Conservation (phyloP, 208 protist species). For the Trypanosoma mega region DNA sequence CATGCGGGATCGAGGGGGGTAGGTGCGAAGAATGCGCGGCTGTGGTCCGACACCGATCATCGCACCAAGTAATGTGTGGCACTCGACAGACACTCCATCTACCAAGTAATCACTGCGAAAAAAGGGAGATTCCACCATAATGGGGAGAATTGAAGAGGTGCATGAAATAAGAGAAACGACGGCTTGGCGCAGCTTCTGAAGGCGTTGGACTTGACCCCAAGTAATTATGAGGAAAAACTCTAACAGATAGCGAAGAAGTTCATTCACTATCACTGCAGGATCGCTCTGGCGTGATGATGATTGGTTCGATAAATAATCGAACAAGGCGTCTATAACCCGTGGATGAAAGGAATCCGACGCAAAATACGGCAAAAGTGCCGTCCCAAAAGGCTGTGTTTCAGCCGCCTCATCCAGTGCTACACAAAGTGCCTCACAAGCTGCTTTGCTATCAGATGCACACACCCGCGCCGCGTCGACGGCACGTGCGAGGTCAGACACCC, state of each 20-base stretch:
- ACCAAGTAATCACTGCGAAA: slow-evolving; percentile 48
- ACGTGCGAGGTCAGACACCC: too few relatives aligned
- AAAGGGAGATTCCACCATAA: slow-evolving; percentile 52
- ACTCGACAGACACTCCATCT: slow-evolving; percentile 66
- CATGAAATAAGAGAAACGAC: slow-evolving; percentile 53
- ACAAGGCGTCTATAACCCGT: slow-evolving; percentile 56
- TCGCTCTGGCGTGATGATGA: slow-evolving; percentile 30
- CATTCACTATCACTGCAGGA: slow-evolving; percentile 56
- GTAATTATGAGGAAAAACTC: slow-evolving; percentile 44
- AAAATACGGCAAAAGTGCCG: slow-evolving; percentile 76
- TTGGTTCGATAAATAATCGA: slow-evolving; percentile 52
- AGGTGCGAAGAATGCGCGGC: slow-evolving; percentile 22
- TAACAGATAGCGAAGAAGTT: slow-evolving; percentile 61
- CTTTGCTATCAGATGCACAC: too few relatives aligned
- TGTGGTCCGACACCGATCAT: slow-evolving; percentile 62
- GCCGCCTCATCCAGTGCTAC: slow-evolving; percentile 6
- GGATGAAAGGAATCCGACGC: slow-evolving; percentile 57
- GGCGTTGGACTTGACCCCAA: slow-evolving; percentile 43
- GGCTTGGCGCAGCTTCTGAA: slow-evolving; percentile 45
- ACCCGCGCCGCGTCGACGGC: too few relatives aligned
- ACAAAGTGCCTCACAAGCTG: slow-evolving; percentile 32
- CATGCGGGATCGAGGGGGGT: slow-evolving; percentile 6
- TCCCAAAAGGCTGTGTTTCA: slow-evolving; percentile 31
- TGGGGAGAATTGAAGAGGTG: slow-evolving; percentile 24
- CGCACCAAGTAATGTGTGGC: slow-evolving; percentile 66